Base-by-base conservation (phyloP, 495 filamentous ascomycete species). In the Neurospora africana region DNA sequence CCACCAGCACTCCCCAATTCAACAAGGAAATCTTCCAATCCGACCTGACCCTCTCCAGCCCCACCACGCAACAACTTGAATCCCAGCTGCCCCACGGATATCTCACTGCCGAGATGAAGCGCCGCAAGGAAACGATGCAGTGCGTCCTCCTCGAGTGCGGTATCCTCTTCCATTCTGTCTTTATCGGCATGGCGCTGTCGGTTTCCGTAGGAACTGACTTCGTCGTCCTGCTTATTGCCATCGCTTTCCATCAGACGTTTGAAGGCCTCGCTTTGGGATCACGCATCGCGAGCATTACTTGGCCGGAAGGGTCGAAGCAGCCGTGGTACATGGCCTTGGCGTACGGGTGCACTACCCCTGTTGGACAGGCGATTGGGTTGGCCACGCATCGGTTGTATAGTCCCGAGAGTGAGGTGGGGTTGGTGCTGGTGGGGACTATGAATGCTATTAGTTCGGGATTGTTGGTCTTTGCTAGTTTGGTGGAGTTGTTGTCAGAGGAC, bases 261-360 rank as follows among this genome's bases (percentile, higher is more conserved):
- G 91, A 93, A 81, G 91, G 91, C 15, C 83, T 93, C 6, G 91
- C 91, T 5, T 86, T 93, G 2, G 91, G 91, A n/a, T 87, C 88
- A 13, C 86, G 91, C 19, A 93, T 93, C 70, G 89, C 91, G 8
- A 82, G 86, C 3, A 83, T 92, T 21, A 76, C 84, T 2, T 90
- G 86, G 75, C 84, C 87, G 17, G 80, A 82, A 40, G 21, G 23
- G 2, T 83, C 72, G 68, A 80, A 78, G 81, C 87, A 80, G 84
- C 94, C 94, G 8, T 98, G 93, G 93, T 84, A 96, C 19, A 98
- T 98, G 94, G 92, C 90, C 13, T 82, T 95, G 7, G 93, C 94
- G 0, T 98, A 96, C 76, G 94, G 94, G n/a, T 91, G 78, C 75
- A 80, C 78, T 72, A 97, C 94, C 4, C 94, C 94, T 1, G 83